Evolutionary conservation across 2,329 filamentous ascomycete species (phyloP).

Genomic region (Alternaria sp.): DNA sequence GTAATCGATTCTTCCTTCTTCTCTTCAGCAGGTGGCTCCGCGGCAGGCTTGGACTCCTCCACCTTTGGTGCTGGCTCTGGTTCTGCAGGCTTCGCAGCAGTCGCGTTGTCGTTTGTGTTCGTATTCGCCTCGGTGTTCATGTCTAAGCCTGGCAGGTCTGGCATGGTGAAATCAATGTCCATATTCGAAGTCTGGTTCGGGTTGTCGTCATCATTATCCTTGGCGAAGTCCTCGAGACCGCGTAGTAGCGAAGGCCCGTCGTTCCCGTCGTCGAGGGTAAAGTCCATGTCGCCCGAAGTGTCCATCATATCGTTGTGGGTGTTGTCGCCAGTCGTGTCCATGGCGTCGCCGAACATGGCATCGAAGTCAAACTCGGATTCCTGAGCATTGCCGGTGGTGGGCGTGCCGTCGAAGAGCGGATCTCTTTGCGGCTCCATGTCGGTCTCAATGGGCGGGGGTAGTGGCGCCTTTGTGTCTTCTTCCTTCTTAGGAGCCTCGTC

Average conservation of each 20-base stretch:
- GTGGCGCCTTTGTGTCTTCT: slow-evolving; percentile 16
- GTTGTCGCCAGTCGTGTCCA: slow-evolving; percentile 33
- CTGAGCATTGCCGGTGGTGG: slow-evolving; percentile 38
- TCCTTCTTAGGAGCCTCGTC: slow-evolving; percentile 22
- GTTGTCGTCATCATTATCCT: slow-evolving; percentile 29
- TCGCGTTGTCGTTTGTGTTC: background rate
- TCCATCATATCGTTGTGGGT: slow-evolving; percentile 37
- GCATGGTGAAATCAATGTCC: slow-evolving; percentile 44
- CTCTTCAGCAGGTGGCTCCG: slow-evolving; percentile 14
- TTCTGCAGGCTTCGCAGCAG: slow-evolving; percentile 15
- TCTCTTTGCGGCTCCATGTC: slow-evolving; percentile 29
- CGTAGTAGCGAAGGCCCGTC: slow-evolving; percentile 40
- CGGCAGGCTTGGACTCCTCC: slow-evolving; percentile 17
- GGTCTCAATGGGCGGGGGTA: slow-evolving; percentile 25
- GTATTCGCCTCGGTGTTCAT: slow-evolving; percentile 15
- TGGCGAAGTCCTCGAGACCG: slow-evolving; percentile 50
- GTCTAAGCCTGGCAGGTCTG: slow-evolving; percentile 38
- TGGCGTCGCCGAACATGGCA: slow-evolving; percentile 46
- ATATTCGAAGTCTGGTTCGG: slow-evolving; percentile 24
- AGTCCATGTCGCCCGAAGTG: slow-evolving; percentile 38
- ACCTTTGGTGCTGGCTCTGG: slow-evolving; percentile 9
- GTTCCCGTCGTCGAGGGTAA: slow-evolving; percentile 45
- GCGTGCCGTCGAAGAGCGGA: slow-evolving; percentile 43
- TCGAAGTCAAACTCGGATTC: slow-evolving; percentile 53
- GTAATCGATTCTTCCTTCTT: slow-evolving; percentile 9